Evolutionary conservation across 176 grass and related monocot species (phyloP).

Genomic region (Ananas comosus): DNA sequence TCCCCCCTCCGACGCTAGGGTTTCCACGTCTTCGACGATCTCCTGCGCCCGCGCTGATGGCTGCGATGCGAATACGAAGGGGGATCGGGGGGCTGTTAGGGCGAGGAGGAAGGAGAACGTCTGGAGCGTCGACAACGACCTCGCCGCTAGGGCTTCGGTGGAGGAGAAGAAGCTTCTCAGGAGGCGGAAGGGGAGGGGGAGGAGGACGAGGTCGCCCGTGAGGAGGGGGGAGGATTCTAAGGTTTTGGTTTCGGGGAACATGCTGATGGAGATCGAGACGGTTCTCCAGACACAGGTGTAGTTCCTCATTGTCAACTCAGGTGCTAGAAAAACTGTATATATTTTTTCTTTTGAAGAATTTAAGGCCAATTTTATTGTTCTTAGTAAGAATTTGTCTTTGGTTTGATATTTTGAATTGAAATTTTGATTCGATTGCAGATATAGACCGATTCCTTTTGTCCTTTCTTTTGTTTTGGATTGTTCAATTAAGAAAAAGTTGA

Average conservation of each 20-base stretch:
- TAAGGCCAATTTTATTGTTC: too few relatives aligned
- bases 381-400: too few relatives aligned
- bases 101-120: constrained; percentile 76
- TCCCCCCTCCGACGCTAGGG: constrained; percentile 2
- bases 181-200: constrained; percentile 15
- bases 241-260: constrained; percentile 70
- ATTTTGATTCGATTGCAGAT: too few relatives aligned
- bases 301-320: neutral
- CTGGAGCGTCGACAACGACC: constrained; percentile 84
- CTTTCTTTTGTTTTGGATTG: too few relatives aligned
- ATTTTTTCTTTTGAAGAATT: too few relatives aligned
- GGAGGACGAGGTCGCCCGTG: constrained; percentile 14
- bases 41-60: constrained; percentile 6
- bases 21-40: constrained; percentile 19
- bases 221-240: constrained; percentile 34
- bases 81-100: constrained; percentile 22
- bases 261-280: constrained; percentile 86
- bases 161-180: constrained; percentile 18
- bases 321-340: too few relatives aligned
- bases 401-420: too few relatives aligned
- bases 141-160: constrained; percentile 15
- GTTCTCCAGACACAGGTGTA: constrained; percentile 87
- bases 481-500: too few relatives aligned
- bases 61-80: neutral
- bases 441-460: too few relatives aligned